Evolutionary conservation across 164 flowering plant genomes (phyloP).

Genomic region (Santalum album): DNA sequence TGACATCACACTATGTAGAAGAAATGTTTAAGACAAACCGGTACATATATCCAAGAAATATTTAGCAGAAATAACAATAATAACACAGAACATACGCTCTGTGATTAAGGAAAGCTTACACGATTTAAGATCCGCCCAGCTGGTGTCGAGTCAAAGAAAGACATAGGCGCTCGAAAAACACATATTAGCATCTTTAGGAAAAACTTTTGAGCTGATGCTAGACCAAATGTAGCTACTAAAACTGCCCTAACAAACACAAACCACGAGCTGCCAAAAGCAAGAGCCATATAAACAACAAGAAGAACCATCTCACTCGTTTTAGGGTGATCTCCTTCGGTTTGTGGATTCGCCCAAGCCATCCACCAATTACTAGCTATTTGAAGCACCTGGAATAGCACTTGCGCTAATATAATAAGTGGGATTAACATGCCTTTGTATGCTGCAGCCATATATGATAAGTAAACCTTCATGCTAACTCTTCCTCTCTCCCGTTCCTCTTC

Average conservation of each 20-base stretch:
- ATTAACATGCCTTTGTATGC: conserved; percentile 85
- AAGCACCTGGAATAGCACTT: conserved; percentile 76
- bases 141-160: conserved; percentile 96
- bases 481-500: conserved; percentile 97
- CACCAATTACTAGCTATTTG: conserved; percentile 98
- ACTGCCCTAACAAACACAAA: conserved; percentile 90
- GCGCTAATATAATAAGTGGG: conserved; percentile 78
- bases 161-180: conserved; percentile 91
- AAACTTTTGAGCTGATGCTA: conserved; percentile 87
- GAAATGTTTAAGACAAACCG: neutral
- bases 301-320: conserved; percentile 61
- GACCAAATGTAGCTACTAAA: conserved; percentile 93
- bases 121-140: conserved; percentile 95
- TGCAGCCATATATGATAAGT: conserved; percentile 90
- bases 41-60: neutral
- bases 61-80: neutral
- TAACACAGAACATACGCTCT: neutral
- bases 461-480: conserved; percentile 85
- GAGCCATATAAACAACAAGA: conserved; percentile 84
- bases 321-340: conserved; percentile 71
- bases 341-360: conserved; percentile 99
- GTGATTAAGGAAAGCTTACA: conserved; percentile 41
- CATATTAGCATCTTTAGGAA: conserved; percentile 78
- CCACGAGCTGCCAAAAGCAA: conserved; percentile 96
- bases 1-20: conserved; percentile 6